Base-by-base conservation (phyloP, 2,329 filamentous ascomycete genomes). In the Fusarium nodosum region DNA sequence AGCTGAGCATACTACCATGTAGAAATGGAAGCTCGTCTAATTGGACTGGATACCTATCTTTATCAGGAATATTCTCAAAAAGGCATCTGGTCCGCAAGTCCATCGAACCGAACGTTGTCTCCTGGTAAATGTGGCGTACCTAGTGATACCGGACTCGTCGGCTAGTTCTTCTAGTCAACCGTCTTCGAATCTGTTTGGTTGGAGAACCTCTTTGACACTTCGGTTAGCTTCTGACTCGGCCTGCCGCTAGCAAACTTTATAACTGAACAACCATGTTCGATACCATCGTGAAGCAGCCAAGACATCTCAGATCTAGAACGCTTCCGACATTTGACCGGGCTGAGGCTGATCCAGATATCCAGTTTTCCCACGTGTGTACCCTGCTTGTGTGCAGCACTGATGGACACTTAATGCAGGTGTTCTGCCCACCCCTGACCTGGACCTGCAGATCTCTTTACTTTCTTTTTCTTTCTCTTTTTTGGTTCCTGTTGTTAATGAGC, bases 351-450 rank as follows among this genome's bases (percentile, higher is more conserved):
- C 22, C 18, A 30, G 34, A 16, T n/a, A 15, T 34, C 48, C 24
- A 26, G 24, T 30, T 52, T 52, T 41, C 24, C 46, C 48, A 52
- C 48, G 48, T 52, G 48, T 52, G 15, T 15, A 41, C 34, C 48
- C 26, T 51, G 48, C n/a, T 20, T n/a, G 24, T 28, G 18, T 22
- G 48, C 22, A 41, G 41, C 34, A 16, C 9, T 51, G 8, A 38
- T n/a, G 18, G 34, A 41, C 48, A 39, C 48, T 52, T 41, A 52
- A 52, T 65, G 22, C 31, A 18, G 41, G 24, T 5, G 24, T 16
- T 15, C 48, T 56, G 58, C 59, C 44, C 44, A 65, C 36, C 62
- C 62, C 61, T 65, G 62, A 26, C 41, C 20, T 39, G 61, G 31
- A 30, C 20, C 26, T 56, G 65, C 56, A 62, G 63, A 70, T 67